Conservation (phyloP, 495 filamentous ascomycete genomes). For the Darksidea phi region DNA sequence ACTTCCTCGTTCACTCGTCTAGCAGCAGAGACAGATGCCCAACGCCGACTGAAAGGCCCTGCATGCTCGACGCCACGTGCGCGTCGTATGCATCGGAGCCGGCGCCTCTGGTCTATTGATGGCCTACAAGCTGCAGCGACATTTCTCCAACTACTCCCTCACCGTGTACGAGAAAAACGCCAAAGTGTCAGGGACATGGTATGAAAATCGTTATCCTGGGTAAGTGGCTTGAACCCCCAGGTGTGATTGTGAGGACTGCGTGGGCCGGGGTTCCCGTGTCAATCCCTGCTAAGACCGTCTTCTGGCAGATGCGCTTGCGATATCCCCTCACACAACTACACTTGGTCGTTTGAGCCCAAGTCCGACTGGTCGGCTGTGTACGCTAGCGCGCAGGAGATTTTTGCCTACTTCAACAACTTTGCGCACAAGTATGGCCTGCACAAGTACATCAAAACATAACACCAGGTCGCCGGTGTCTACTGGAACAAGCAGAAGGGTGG, state of each 20-base stretch:
- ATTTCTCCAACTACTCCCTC: conserved; percentile 34
- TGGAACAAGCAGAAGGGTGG: conserved; percentile 42
- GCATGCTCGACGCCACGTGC: conserved; percentile 36
- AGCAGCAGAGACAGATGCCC: conserved; percentile 27
- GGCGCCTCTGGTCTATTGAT: conserved; percentile 38
- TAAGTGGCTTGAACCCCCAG: conserved; percentile 25
- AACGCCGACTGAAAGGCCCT: conserved; percentile 31
- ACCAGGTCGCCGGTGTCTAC: conserved; percentile 35
- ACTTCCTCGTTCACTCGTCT: conserved; percentile 28
- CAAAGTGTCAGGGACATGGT: conserved; percentile 37
- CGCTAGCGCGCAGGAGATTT: conserved; percentile 39
- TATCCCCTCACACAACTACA: conserved; percentile 43
- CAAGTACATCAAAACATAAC: conserved; percentile 39
- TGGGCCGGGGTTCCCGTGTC: no score
- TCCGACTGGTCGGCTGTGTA: conserved; percentile 47
- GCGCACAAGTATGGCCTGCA: conserved; percentile 41
- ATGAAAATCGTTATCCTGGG: conserved; percentile 42
- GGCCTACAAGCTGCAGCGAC: conserved; percentile 38
- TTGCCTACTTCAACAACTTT: conserved; percentile 42
- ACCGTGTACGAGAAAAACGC: conserved; percentile 37
- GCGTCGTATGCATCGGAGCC: conserved; percentile 37
- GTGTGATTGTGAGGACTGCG: no score
- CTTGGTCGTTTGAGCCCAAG: conserved; percentile 48
- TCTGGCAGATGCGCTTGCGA: conserved; percentile 44
- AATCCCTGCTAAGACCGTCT: conserved; percentile 16